Evolutionary conservation across 1,284 basidiomycete species (phyloP).

Genomic region (Schizopora paradoxa): DNA sequence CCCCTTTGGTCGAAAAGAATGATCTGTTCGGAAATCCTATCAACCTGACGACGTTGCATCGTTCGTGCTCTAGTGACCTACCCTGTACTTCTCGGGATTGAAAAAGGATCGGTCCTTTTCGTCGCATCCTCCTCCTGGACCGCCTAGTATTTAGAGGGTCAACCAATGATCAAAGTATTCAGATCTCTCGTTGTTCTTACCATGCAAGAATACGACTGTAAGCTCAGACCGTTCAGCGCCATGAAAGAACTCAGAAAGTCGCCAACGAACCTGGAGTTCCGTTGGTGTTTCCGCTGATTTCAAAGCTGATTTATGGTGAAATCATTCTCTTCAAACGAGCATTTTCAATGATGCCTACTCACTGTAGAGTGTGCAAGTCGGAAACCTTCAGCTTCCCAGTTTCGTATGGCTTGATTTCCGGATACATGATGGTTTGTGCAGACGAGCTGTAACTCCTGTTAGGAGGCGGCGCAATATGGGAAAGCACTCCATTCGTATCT

Average conservation of each 20-base stretch:
- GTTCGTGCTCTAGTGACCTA: slow-evolving; percentile 27
- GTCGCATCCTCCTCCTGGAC: slow-evolving; percentile 71
- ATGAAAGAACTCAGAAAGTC: slow-evolving; percentile 2
- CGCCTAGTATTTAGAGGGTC: slow-evolving; percentile 36
- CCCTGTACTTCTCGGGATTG: slow-evolving; percentile 81
- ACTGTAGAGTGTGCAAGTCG: slow-evolving; percentile 76
- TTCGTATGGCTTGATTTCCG: slow-evolving; percentile 57
- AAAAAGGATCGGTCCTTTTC: slow-evolving; percentile 72
- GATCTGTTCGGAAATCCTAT: slow-evolving; percentile 40
- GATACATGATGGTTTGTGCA: too few relatives aligned
- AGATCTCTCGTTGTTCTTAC: slow-evolving; percentile 29
- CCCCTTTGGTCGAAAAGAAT: slow-evolving; percentile 83
- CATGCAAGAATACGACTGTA: slow-evolving; percentile 81
- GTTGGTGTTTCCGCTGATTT: slow-evolving; percentile 70
- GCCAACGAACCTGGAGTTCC: slow-evolving; percentile 65
- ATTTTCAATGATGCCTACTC: slow-evolving; percentile 28
- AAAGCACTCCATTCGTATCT: too few relatives aligned
- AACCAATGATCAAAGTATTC: slow-evolving; percentile 3
- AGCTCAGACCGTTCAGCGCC: slow-evolving; percentile 3
- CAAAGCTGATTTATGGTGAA: slow-evolving; percentile 57
- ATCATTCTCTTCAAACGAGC: slow-evolving; percentile 5
- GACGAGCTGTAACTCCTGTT: too few relatives aligned
- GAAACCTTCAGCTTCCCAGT: slow-evolving; percentile 68
- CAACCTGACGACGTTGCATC: slow-evolving; percentile 4
- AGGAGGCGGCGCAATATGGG: too few relatives aligned